phyloP scores from a whole-genome alignment of 306 rosid genomes.

The Acacia melanoxylon region DNA sequence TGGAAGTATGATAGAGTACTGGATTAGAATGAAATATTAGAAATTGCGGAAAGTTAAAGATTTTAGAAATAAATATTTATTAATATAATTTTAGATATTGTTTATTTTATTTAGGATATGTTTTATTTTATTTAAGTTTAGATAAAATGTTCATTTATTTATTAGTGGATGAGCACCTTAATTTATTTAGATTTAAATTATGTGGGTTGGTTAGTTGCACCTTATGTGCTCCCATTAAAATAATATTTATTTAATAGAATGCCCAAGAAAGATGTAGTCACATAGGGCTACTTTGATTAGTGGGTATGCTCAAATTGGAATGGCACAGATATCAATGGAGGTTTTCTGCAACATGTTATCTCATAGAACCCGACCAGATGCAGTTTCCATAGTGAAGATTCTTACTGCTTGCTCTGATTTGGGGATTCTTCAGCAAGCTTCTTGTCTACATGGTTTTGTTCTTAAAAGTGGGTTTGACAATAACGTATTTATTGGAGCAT shows the following conservation, averaged over 20 bases:
- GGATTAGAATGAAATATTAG: too few species aligned
- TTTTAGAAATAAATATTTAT: too few species aligned
- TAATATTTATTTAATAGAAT: conserved; percentile 52
- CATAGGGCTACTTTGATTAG: conserved; percentile 68
- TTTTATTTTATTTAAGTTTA: too few species aligned
- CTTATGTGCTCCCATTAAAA: too few species aligned
- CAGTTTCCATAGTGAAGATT: conserved; percentile 73
- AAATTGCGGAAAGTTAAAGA: too few species aligned
- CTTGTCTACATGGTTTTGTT: conserved; percentile 61
- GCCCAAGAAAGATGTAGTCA: conserved; percentile 74
- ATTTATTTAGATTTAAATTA: too few species aligned
- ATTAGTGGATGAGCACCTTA: too few species aligned
- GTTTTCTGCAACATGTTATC: conserved; percentile 58
- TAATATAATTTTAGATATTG: too few species aligned
- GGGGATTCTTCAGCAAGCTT: conserved; percentile 69
- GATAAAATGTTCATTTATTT: too few species aligned
- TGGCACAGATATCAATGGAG: conserved; percentile 58
- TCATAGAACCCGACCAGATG: conserved; percentile 55
- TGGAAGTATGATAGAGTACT: conserved; percentile 29
- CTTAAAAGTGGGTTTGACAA: conserved; percentile 42
- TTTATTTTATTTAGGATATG: too few species aligned
- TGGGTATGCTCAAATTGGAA: conserved; percentile 67
- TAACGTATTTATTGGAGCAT: conserved; percentile 61
- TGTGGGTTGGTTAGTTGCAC: too few species aligned
- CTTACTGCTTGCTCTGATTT: conserved; percentile 58